These are phyloP conservation scores for Adiantum capillusveneris DNA, from an alignment of 75 land plant species.

Conservation along the genomic window DNA sequence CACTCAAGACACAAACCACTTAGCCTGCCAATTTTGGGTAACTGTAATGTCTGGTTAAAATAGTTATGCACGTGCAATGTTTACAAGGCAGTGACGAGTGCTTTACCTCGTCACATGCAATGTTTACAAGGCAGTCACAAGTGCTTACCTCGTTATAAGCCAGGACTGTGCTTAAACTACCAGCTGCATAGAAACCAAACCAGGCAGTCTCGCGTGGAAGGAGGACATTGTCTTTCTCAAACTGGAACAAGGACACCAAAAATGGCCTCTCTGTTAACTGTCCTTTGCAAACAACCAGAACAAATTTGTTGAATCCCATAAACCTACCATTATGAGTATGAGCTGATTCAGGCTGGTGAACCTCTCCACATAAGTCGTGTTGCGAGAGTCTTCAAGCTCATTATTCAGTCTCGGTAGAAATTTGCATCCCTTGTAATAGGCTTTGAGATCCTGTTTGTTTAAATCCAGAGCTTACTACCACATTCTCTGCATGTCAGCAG, in stretches of 20 bases:
- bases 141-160: no score
- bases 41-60: no score
- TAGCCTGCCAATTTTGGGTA: no score
- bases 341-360: slow-evolving; percentile 65
- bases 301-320: no score
- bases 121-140: no score
- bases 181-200: slow-evolving; percentile 85
- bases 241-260: slow-evolving; percentile 24
- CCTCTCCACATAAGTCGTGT: slow-evolving; percentile 71
- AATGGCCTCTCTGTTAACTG: not conserved
- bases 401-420: slow-evolving; percentile 95
- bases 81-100: no score
- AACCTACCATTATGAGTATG: slow-evolving; percentile 77
- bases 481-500: no score
- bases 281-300: not conserved
- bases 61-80: no score
- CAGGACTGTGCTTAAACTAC: no score
- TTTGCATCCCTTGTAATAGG: slow-evolving; percentile 57
- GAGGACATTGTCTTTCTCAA: slow-evolving; percentile 68
- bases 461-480: no score
- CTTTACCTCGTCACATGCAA: no score
- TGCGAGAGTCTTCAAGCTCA: slow-evolving; percentile 54
- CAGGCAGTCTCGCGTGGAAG: slow-evolving; percentile 92
- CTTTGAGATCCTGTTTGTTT: slow-evolving; percentile 65
- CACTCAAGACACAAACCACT: no score